Base-by-base conservation (phyloP, 805 yeast genomes). In the Candida loeiensis region DNA sequence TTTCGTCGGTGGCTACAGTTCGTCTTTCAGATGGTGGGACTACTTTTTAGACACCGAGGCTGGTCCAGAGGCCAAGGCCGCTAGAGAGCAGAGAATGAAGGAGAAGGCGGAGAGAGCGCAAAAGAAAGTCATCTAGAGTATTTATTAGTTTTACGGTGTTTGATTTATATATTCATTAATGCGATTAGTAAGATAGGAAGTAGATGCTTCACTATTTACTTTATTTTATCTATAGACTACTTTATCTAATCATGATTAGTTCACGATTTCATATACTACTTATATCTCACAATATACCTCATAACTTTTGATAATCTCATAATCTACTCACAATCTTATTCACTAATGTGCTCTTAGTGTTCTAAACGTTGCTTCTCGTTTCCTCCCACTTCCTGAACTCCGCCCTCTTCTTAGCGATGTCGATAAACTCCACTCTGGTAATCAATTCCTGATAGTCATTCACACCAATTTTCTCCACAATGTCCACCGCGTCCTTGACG, bases 11-110 rank as follows among this genome's bases (percentile, higher is more conserved):
- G 89, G 90, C 66, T 91, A 88, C 63, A 93, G 97, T 20, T 85
- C 95, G 33, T 80, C 90, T 26, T 93, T 91, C 77, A 82, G 97
- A 69, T 86, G 95, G 87, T 89, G 95, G 95, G 99, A 91, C 68
- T 85, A 69, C 65, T 59, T 80, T 47, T 70, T 91, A 51, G 82
- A 83, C 61, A 90, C 99, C n/a, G 95, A 87, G 66, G 86, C 91
- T 49, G 95, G 95, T 45, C 81, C 82, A 36, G 79, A 79, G 54
- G 95, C 91, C 28, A 85, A 82, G 63, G 72, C 73, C 18, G 77
- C 75, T 46, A 78, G 96, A 70, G 95, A 85, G 63, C 71, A 61
- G 45, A 76, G 74, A 58, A 74, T 76, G 79, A 77, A 69, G 53
- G 58, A 53, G 53, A 76, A 60, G 55, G 80, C 84, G 50, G 79